phyloP scores from a whole-genome alignment of 352 stramenopile genomes.

The Pilasporangium apinafurcum region DNA sequence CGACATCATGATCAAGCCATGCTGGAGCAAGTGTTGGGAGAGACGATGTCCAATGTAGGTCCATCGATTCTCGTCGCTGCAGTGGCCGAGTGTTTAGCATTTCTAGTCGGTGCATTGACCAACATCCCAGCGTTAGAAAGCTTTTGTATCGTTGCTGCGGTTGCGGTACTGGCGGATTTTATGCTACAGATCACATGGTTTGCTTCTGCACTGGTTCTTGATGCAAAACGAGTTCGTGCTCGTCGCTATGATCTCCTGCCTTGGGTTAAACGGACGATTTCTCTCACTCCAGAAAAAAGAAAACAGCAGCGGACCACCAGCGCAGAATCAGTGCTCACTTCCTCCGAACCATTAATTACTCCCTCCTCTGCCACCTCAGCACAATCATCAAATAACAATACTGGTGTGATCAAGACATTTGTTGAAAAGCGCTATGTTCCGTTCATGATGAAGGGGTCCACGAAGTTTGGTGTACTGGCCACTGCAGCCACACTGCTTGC shows the following conservation, averaged over 20 bases:
- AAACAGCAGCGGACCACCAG: conserved; percentile 12
- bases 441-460: conserved; percentile 48
- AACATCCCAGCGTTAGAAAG: conserved; percentile 84
- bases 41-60: conserved; percentile 76
- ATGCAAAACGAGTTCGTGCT: conserved; percentile 55
- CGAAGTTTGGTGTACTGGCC: conserved; percentile 55
- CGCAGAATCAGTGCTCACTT: no score
- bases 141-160: conserved; percentile 82
- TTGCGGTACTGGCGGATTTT: conserved; percentile 78
- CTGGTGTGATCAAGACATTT: conserved; percentile 46
- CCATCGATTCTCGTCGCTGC: conserved; percentile 85
- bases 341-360: no score
- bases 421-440: conserved; percentile 63
- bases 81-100: conserved; percentile 75
- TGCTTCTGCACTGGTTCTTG: conserved; percentile 68
- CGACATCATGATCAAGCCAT: conserved; percentile 28
- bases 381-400: no score
- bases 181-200: conserved; percentile 87
- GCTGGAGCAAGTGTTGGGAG: conserved; percentile 60
- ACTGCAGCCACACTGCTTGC: conserved; percentile 16
- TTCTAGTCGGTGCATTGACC: conserved; percentile 74
- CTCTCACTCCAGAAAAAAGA: conserved; percentile 23
- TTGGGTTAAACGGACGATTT: conserved; percentile 48
- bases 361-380: no score
- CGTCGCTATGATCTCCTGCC: conserved; percentile 71